These are phyloP conservation scores for Hypomontagnella monticulosa DNA, from an alignment of 495 filamentous ascomycete genomes.

Conservation along the genomic window DNA sequence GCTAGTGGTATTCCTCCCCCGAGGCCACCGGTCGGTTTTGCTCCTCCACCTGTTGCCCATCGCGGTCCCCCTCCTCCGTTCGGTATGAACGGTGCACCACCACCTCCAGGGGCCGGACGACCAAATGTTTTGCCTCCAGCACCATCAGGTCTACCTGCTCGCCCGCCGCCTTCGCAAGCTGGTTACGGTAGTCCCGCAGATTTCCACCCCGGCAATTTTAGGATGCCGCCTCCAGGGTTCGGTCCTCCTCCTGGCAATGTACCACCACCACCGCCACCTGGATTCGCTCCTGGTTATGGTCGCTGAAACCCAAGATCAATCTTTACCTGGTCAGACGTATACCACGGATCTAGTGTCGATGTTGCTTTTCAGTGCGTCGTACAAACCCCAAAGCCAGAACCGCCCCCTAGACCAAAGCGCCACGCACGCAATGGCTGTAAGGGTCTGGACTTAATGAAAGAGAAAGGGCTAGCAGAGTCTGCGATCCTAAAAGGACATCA, in stretches of 20 bases:
- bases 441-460: background rate
- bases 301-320: slow-evolving; percentile 25
- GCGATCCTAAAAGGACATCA: no score
- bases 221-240: slow-evolving; percentile 57
- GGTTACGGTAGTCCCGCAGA: slow-evolving; percentile 81
- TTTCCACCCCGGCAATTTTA: slow-evolving; percentile 60
- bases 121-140: slow-evolving; percentile 63
- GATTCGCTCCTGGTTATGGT: slow-evolving; percentile 55
- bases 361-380: background rate
- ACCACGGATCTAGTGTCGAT: background rate
- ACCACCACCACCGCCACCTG: slow-evolving; percentile 56
- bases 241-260: slow-evolving; percentile 63
- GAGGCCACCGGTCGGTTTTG: slow-evolving; percentile 43
- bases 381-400: background rate
- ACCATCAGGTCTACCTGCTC: slow-evolving; percentile 79
- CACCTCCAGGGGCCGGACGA: slow-evolving; percentile 44
- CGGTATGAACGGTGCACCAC: slow-evolving; percentile 41
- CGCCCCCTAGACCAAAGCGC: background rate
- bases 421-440: background rate
- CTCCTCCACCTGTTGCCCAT: slow-evolving; percentile 53
- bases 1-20: slow-evolving; percentile 41
- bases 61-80: slow-evolving; percentile 53
- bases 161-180: slow-evolving; percentile 80
- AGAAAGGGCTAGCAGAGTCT: background rate
- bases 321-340: background rate